phyloP scores from a whole-genome alignment of 305 asterid species.

The Petunia hybrid region DNA sequence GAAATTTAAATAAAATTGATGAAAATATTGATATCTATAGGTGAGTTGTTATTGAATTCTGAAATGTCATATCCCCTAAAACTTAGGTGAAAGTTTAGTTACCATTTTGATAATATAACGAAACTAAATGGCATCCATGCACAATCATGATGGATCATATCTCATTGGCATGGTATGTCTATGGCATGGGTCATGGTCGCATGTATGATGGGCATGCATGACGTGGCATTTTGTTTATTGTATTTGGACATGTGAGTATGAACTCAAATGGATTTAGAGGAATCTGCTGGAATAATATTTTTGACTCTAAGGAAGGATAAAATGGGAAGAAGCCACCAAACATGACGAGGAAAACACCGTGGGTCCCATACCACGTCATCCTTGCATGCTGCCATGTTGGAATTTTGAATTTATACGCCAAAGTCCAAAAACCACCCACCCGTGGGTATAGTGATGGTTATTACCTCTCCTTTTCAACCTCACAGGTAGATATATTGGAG shows the following conservation, averaged over 20 bases:
- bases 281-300: neutral
- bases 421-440: slow-evolving; percentile 15
- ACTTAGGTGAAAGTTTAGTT: neutral
- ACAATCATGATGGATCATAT: neutral
- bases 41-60: too few relatives aligned
- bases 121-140: neutral
- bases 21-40: too few relatives aligned
- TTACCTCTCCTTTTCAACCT: slow-evolving; percentile 1
- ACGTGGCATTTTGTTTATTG: neutral
- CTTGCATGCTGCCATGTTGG: slow-evolving; percentile 21
- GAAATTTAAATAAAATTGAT: too few relatives aligned
- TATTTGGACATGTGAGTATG: slow-evolving; percentile 21
- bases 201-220: neutral
- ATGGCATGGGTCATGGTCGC: neutral
- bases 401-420: slow-evolving; percentile 29
- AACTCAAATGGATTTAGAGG: slow-evolving; percentile 22
- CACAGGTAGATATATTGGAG: neutral
- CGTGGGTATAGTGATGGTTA: neutral
- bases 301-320: neutral
- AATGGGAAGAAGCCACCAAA: neutral
- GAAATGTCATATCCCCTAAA: neutral
- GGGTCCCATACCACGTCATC: slow-evolving; percentile 37
- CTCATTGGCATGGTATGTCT: neutral
- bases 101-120: slow-evolving; percentile 6
- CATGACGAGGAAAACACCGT: neutral